A percentile compares a stretch with the other conserved stretches of the same genome.
These are phyloP conservation scores for Gymnopilus dilepis DNA, from an alignment of 768 basidiomycete species.

Conservation along the genomic window DNA sequence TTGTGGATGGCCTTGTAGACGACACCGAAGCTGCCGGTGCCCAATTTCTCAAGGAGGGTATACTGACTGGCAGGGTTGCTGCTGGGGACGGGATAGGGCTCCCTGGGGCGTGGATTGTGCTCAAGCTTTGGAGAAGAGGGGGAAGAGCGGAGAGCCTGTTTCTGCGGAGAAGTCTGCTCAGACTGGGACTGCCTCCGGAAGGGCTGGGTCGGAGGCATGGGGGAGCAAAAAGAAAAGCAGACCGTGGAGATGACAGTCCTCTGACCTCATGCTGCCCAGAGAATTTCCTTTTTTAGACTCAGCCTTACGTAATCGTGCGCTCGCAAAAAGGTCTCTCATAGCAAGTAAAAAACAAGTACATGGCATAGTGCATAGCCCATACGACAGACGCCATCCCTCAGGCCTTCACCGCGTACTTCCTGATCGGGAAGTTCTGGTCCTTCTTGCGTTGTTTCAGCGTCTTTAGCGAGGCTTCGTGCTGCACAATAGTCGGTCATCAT, in stretches of 20 bases:
- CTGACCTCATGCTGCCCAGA: slow-evolving; percentile 32
- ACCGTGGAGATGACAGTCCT: slow-evolving; percentile 20
- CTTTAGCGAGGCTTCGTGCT: slow-evolving; percentile 86
- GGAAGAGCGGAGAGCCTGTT: slow-evolving; percentile 49
- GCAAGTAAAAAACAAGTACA: slow-evolving; percentile 32
- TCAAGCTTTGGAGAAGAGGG: slow-evolving; percentile 57
- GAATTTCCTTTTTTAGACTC: slow-evolving; percentile 10
- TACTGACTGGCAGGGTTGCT: slow-evolving; percentile 90
- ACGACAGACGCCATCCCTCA: slow-evolving; percentile 41
- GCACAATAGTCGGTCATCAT: slow-evolving; percentile 1
- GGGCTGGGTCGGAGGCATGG: slow-evolving; percentile 23
- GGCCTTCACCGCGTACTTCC: slow-evolving; percentile 97
- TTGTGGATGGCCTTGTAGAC: slow-evolving; percentile 98
- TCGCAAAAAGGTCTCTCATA: slow-evolving; percentile 20
- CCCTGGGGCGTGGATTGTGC: slow-evolving; percentile 46
- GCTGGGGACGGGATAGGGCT: slow-evolving; percentile 72
- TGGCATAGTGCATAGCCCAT: slow-evolving; percentile 26
- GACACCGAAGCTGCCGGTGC: slow-evolving; percentile 94
- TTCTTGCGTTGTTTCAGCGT: slow-evolving; percentile 95
- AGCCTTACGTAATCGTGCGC: slow-evolving; percentile 25
- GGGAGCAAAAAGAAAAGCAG: slow-evolving; percentile 16
- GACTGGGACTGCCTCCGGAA: slow-evolving; percentile 30
- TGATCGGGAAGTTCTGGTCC: slow-evolving; percentile 89
- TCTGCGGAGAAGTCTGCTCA: slow-evolving; percentile 36
- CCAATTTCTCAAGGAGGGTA: slow-evolving; percentile 93